Evolutionary conservation across 192 early-diverging fungal genomes (phyloP).

Genomic region (Gamsiella multidivaricata): DNA sequence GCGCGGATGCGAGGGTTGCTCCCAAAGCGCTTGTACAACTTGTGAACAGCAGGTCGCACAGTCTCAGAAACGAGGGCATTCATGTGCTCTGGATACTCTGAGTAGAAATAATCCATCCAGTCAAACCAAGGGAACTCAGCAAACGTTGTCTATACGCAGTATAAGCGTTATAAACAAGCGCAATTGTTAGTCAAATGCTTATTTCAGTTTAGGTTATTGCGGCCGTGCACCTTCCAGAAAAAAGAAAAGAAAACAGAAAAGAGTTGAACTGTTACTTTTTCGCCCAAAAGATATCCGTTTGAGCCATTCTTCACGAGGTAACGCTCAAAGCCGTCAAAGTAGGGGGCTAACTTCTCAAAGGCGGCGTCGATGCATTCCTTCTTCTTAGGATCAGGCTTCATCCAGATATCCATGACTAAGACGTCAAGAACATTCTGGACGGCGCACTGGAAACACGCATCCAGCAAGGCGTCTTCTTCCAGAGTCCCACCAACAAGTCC

Average conservation of each 20-base stretch:
- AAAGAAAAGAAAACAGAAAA: not conserved
- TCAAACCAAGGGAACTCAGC: constrained; percentile 38
- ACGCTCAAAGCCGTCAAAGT: constrained; percentile 39
- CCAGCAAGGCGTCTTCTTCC: constrained; percentile 34
- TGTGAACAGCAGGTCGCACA: constrained; percentile 25
- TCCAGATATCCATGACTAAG: constrained; percentile 18
- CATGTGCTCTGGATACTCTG: constrained; percentile 25
- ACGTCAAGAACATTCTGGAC: constrained; percentile 23
- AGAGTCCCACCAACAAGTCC: constrained; percentile 10
- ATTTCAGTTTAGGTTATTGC: not conserved
- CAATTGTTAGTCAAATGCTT: not conserved
- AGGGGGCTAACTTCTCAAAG: constrained; percentile 15
- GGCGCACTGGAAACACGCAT: constrained; percentile 17
- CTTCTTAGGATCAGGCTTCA: constrained; percentile 18
- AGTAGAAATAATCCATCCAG: constrained; percentile 27
- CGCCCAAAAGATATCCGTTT: constrained; percentile 37
- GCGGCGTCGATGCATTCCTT: constrained; percentile 16
- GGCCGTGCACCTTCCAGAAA: not conserved
- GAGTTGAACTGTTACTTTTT: constrained; percentile 22
- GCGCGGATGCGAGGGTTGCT: constrained; percentile 30
- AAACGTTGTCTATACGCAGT: constrained; percentile 30
- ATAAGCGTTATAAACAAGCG: not conserved
- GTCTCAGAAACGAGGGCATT: constrained; percentile 24
- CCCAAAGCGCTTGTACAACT: constrained; percentile 30
- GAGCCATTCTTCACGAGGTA: constrained; percentile 36